A percentile compares a stretch with the other conserved stretches of the same genome.
phyloP scores from a whole-genome alignment of 2,329 filamentous ascomycete species.

The Fusarium buharicum region DNA sequence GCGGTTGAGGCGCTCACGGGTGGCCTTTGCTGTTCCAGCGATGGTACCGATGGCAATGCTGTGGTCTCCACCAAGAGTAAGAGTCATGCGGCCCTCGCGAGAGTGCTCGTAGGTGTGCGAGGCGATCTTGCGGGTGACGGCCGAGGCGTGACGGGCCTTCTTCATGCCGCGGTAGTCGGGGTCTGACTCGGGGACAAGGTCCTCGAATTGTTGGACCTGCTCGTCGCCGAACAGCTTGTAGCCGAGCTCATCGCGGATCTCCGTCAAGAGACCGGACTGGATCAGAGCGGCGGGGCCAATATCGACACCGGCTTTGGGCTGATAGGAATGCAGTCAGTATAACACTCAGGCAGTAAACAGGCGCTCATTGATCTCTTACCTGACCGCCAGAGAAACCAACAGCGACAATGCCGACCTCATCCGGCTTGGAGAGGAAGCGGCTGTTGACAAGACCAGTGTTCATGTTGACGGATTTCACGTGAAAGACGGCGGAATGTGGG shows the following conservation, averaged over 20 bases:
- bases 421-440: slow-evolving; percentile 82
- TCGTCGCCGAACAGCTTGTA: slow-evolving; percentile 89
- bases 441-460: slow-evolving; percentile 65
- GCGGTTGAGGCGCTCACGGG: slow-evolving; percentile 80
- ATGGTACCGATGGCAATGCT: slow-evolving; percentile 95
- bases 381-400: slow-evolving; percentile 97
- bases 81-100: slow-evolving; percentile 81
- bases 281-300: slow-evolving; percentile 90
- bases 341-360: not conserved
- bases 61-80: slow-evolving; percentile 96
- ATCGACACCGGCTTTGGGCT: slow-evolving; percentile 91
- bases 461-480: slow-evolving; percentile 46
- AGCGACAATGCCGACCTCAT: slow-evolving; percentile 89
- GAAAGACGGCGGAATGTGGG: slow-evolving; percentile 35
- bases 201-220: slow-evolving; percentile 81
- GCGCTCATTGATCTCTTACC: slow-evolving; percentile 63
- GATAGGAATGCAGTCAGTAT: slow-evolving; percentile 51
- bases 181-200: slow-evolving; percentile 76
- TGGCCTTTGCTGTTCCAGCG: slow-evolving; percentile 85
- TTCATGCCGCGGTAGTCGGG: slow-evolving; percentile 92
- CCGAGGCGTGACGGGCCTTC: slow-evolving; percentile 85
- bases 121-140: slow-evolving; percentile 82
- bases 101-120: slow-evolving; percentile 90
- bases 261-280: slow-evolving; percentile 83
- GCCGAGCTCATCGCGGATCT: slow-evolving; percentile 85